Conservation (phyloP, 2,329 filamentous ascomycete species). For the Xylaria polymorpha region DNA sequence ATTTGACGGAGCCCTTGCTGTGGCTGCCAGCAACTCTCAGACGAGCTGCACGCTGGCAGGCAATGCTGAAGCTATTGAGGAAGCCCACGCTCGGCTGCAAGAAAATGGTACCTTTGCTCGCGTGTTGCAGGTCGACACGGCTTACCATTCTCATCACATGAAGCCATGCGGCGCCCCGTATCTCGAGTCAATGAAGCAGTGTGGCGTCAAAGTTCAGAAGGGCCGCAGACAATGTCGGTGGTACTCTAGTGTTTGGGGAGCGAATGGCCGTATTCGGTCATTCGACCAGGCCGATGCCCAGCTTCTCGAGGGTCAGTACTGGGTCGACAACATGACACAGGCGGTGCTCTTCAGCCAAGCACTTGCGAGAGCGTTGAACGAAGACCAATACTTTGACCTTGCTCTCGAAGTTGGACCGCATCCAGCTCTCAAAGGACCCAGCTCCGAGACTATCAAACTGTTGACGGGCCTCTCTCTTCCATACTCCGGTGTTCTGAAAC, state of each 20-base stretch:
- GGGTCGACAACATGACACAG: slow-evolving; percentile 18
- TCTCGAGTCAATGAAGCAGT: background rate
- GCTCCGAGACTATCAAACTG: slow-evolving; percentile 8
- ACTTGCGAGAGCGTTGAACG: background rate
- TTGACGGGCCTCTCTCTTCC: background rate
- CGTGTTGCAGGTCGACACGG: slow-evolving; percentile 51
- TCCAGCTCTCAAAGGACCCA: slow-evolving; percentile 18
- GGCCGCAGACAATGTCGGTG: slow-evolving; percentile 27
- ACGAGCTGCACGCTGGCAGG: slow-evolving; percentile 48
- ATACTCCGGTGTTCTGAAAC: background rate
- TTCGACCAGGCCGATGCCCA: background rate
- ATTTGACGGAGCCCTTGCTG: slow-evolving; percentile 27
- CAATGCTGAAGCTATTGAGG: slow-evolving; percentile 5
- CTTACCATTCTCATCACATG: slow-evolving; percentile 57
- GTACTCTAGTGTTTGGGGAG: slow-evolving; percentile 36
- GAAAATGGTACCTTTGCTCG: slow-evolving; percentile 42
- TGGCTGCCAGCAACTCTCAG: slow-evolving; percentile 50
- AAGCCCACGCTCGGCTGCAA: slow-evolving; percentile 24
- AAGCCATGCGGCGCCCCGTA: slow-evolving; percentile 9
- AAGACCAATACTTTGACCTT: slow-evolving; percentile 9
- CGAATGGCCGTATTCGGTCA: background rate
- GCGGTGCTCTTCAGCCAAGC: slow-evolving; percentile 27
- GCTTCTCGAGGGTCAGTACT: slow-evolving; percentile 11
- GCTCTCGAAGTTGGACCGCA: slow-evolving; percentile 29
- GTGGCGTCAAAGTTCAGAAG: background rate